Evolutionary conservation across 495 filamentous ascomycete genomes (phyloP).

Genomic region (Trichoderma parareesei): DNA sequence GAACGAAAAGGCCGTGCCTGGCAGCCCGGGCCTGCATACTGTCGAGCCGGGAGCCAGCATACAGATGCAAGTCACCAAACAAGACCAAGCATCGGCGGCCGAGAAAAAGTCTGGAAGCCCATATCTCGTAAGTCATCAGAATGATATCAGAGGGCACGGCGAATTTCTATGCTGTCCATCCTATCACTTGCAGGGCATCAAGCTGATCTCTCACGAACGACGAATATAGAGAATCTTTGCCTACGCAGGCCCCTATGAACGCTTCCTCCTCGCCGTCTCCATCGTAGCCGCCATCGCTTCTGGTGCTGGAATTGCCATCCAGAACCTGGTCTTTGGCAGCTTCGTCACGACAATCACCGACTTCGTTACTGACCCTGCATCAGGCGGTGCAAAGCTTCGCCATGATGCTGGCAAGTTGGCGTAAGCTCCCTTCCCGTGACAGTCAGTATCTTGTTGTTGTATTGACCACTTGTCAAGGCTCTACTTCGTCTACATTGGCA

Average conservation of each 20-base stretch:
- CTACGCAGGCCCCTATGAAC: constrained; percentile 18
- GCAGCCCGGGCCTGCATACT: background rate
- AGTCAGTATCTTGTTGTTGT: constrained; percentile 27
- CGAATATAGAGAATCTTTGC: constrained; percentile 6
- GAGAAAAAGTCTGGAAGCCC: background rate
- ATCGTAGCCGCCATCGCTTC: constrained; percentile 42
- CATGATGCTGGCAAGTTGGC: constrained; percentile 2
- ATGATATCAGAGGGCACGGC: too few species aligned
- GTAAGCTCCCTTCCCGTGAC: constrained; percentile 5
- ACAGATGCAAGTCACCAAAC: background rate
- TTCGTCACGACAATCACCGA: constrained; percentile 46
- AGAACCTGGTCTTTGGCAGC: constrained; percentile 50
- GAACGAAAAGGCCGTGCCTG: background rate
- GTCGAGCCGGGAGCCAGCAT: background rate
- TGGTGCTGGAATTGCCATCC: constrained; percentile 49
- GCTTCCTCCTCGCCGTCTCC: constrained; percentile 30
- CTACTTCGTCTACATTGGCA: constrained; percentile 46
- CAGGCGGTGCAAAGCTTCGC: background rate
- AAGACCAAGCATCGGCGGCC: background rate
- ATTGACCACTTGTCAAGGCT: constrained; percentile 21
- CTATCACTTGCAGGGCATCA: background rate
- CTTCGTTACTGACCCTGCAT: constrained; percentile 16
- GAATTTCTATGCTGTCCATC: background rate
- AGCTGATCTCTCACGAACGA: background rate
- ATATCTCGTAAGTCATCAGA: background rate